phyloP scores from a whole-genome alignment of 2,329 filamentous ascomycete genomes.

The Pyrenochaeta sp. region DNA sequence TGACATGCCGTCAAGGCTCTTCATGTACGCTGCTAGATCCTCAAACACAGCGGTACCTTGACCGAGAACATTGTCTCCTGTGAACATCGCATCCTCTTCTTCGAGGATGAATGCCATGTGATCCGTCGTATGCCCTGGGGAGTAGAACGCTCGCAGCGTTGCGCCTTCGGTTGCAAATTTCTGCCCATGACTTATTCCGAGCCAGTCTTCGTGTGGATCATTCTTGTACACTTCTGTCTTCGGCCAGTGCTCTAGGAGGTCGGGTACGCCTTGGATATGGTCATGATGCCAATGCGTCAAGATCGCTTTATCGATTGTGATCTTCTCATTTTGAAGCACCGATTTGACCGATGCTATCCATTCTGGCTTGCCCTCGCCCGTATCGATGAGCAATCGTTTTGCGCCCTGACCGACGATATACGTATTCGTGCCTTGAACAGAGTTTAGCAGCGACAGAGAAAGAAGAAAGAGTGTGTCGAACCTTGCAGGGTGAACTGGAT shows the following conservation, averaged over 20 bases:
- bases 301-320: slow-evolving; percentile 72
- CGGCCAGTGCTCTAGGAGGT: slow-evolving; percentile 72
- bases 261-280: slow-evolving; percentile 78
- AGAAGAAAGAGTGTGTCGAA: slow-evolving; percentile 27
- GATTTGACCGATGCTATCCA: slow-evolving; percentile 75
- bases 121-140: slow-evolving; percentile 80
- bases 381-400: slow-evolving; percentile 84
- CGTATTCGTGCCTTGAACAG: slow-evolving; percentile 81
- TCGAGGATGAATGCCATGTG: slow-evolving; percentile 81
- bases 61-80: slow-evolving; percentile 87
- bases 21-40: slow-evolving; percentile 73
- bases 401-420: slow-evolving; percentile 85
- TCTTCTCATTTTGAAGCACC: slow-evolving; percentile 72
- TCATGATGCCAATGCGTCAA: slow-evolving; percentile 95
- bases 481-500: slow-evolving; percentile 70
- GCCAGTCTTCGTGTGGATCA: slow-evolving; percentile 60
- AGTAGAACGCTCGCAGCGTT: slow-evolving; percentile 72
- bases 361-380: slow-evolving; percentile 78
- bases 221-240: slow-evolving; percentile 72
- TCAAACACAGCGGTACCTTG: slow-evolving; percentile 89
- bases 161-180: slow-evolving; percentile 66
- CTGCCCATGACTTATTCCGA: slow-evolving; percentile 65
- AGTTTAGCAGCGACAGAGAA: slow-evolving; percentile 14
- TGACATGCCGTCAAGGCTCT: slow-evolving; percentile 74
- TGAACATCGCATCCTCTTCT: slow-evolving; percentile 85